Conservation (phyloP, 192 early-diverging fungal genomes). For the Podila horticola region DNA sequence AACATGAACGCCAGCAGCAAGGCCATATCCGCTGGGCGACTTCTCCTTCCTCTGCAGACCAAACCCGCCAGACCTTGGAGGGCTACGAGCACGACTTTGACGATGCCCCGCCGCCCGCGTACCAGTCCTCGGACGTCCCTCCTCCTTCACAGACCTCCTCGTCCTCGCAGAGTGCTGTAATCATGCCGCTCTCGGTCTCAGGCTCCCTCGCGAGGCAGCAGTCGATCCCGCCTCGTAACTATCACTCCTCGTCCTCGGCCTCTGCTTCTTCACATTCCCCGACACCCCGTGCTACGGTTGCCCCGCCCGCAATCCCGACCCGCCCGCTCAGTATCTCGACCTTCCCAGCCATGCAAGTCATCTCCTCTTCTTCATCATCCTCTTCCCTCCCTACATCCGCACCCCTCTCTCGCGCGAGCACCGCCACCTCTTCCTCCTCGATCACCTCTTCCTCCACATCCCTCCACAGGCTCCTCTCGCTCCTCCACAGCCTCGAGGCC, state of each 20-base stretch:
- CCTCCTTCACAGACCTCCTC: not conserved
- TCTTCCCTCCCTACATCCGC: too few relatives aligned
- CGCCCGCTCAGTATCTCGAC: not conserved
- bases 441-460: too few relatives aligned
- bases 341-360: not conserved
- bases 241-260: not conserved
- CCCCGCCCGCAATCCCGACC: not conserved
- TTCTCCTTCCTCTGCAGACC: too few relatives aligned
- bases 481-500: slow-evolving; percentile 27
- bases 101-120: slow-evolving; percentile 37
- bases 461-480: not conserved
- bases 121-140: slow-evolving; percentile 19
- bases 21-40: not conserved
- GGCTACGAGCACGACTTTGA: slow-evolving; percentile 32
- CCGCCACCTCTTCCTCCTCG: too few relatives aligned
- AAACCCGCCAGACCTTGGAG: slow-evolving; percentile 9
- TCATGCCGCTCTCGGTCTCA: not conserved
- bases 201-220: not conserved
- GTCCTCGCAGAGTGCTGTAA: not conserved
- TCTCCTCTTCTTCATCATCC: not conserved
- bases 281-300: not conserved
- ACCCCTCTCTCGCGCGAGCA: too few relatives aligned
- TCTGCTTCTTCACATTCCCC: not conserved
- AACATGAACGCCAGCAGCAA: not conserved
- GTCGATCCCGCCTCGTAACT: not conserved